Base-by-base conservation (phyloP, 345 rosid genomes). In the Aquilaria yunnanensis region DNA sequence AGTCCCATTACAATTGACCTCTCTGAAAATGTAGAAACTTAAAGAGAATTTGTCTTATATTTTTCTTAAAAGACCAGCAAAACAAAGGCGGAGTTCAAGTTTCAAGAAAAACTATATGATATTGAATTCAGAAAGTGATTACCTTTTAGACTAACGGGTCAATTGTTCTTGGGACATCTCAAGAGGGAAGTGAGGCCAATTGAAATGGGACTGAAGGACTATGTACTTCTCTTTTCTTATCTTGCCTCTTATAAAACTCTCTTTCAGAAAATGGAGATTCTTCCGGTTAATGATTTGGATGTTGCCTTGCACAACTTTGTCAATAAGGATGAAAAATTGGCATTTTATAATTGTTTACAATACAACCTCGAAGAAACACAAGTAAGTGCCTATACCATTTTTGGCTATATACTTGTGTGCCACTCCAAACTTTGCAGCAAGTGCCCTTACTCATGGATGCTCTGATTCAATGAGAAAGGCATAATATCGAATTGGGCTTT, bases 251-350 rank as follows among this genome's bases (percentile, higher is more conserved):
- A 37, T 64, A 56, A 71, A 29, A 68, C 16, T 57, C 54, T 73
- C 62, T 49, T 66, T 81, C 90, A 93, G 98, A 94, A 90, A 81
- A 94, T 94, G 99, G 99, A 90, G 84, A 78, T 90, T 73, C 96
- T 90, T 75, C 96, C 99, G 1, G 97, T 94, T 80, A 88, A 80
- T 61, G 99, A 94, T 74, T 80, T 94, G 82, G 97, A 86, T 78
- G 83, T 78, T 72, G 99, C 99, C 5, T 77, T 94, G 55, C 99
- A 94, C 12, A 83, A 90, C 81, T 94, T 90, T 83, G 97, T 94
- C 61, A 88, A 86, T 70, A 94, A 94, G 76, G 99, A 94, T 81
- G 99, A 94, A 72, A 94, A 82, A 66, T 80, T 82, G 80, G 97
- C 99, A 34, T 94, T 94, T 73, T 83, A 80, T 79, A 75, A 89